Conservation (phyloP, 768 basidiomycete genomes). For the Lanmaoa pseudosensibilis region DNA sequence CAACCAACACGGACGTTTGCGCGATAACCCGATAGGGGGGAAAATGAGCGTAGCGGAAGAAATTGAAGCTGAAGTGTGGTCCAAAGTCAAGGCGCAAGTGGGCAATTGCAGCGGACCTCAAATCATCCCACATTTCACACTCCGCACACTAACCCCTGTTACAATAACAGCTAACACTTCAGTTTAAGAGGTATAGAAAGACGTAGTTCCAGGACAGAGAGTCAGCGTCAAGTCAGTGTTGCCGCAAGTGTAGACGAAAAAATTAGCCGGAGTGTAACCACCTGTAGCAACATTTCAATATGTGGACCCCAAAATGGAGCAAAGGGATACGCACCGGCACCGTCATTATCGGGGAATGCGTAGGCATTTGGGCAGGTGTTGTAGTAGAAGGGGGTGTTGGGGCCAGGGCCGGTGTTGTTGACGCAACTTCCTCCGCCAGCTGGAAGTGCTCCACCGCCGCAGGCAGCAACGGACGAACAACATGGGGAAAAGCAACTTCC, state of each 20-base stretch:
- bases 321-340: neutral
- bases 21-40: neutral
- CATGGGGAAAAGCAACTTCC: slow-evolving; percentile 15
- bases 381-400: slow-evolving; percentile 19
- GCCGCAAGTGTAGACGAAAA: slow-evolving; percentile 11
- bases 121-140: slow-evolving; percentile 6
- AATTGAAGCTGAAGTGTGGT: neutral
- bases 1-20: neutral
- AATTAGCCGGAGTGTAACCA: neutral
- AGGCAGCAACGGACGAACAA: slow-evolving; percentile 13
- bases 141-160: slow-evolving; percentile 12
- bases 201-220: slow-evolving; percentile 17
- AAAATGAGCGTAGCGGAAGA: neutral
- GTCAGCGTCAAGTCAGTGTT: slow-evolving; percentile 17
- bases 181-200: no score
- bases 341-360: slow-evolving; percentile 20
- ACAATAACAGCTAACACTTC: no score
- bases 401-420: slow-evolving; percentile 17
- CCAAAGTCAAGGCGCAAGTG: neutral
- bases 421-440: slow-evolving; percentile 12
- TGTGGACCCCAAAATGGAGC: no score
- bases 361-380: slow-evolving; percentile 19
- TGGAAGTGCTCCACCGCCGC: slow-evolving; percentile 17
- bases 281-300: no score
- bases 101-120: slow-evolving; percentile 6